Evolutionary conservation across 2,329 filamentous ascomycete genomes (phyloP).

Genomic region (Ceratocystiopsis minuta): DNA sequence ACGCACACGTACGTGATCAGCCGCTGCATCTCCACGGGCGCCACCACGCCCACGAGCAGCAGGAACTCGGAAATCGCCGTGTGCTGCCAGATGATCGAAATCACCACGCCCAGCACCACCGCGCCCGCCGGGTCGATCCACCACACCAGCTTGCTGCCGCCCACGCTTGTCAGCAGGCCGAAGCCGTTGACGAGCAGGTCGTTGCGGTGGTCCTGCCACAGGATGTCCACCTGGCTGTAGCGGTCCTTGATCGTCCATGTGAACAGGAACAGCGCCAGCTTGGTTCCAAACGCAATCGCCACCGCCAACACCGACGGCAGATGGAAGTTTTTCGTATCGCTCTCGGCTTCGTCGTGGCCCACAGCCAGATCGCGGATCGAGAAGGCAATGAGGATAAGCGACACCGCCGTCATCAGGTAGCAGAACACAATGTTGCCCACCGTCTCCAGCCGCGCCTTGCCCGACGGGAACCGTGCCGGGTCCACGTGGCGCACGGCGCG

Average conservation of each 20-base stretch:
- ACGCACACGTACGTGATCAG: slow-evolving; percentile 93
- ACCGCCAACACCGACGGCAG: slow-evolving; percentile 76
- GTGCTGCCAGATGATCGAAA: slow-evolving; percentile 63
- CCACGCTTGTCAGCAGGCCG: slow-evolving; percentile 79
- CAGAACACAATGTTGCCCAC: slow-evolving; percentile 93
- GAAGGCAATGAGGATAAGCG: slow-evolving; percentile 80
- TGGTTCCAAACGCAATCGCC: slow-evolving; percentile 65
- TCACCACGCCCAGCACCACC: slow-evolving; percentile 61
- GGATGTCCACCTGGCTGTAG: slow-evolving; percentile 77
- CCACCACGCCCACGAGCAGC: slow-evolving; percentile 75
- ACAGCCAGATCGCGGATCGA: slow-evolving; percentile 52
- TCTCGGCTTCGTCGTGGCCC: slow-evolving; percentile 19
- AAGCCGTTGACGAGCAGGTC: slow-evolving; percentile 94
- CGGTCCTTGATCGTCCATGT: slow-evolving; percentile 82
- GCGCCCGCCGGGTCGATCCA: slow-evolving; percentile 92
- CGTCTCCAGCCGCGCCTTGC: slow-evolving; percentile 86
- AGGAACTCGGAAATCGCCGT: slow-evolving; percentile 84
- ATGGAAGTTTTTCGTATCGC: slow-evolving; percentile 48
- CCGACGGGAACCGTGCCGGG: slow-evolving; percentile 68
- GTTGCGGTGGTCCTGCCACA: slow-evolving; percentile 96
- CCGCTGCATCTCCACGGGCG: slow-evolving; percentile 71
- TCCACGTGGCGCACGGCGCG: slow-evolving; percentile 81
- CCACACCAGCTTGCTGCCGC: slow-evolving; percentile 74
- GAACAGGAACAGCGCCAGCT: slow-evolving; percentile 70
- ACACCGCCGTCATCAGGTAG: slow-evolving; percentile 88